Conservation (phyloP, 139 green algal genomes). For the Deuterostichococcus epilithicus region DNA sequence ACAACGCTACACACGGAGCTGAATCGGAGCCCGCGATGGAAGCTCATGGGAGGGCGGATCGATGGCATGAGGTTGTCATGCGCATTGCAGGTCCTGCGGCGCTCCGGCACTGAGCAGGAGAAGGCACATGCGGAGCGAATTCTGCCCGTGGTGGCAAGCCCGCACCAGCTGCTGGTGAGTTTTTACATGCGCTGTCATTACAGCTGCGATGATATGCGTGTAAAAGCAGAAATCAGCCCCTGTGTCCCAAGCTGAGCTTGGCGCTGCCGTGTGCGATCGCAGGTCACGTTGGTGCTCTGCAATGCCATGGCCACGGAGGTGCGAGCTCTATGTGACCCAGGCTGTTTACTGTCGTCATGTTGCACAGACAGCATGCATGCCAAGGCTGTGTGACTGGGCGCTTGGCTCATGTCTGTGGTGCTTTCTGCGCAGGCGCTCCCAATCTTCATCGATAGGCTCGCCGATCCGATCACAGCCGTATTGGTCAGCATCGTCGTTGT, state of each 20-base stretch:
- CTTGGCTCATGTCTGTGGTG: constrained; percentile 26
- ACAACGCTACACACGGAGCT: neutral
- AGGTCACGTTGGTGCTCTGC: constrained; percentile 64
- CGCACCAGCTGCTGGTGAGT: neutral
- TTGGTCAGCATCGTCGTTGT: constrained; percentile 72
- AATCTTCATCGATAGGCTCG: constrained; percentile 69
- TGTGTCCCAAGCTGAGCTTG: no score
- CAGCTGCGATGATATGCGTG: constrained; percentile 44
- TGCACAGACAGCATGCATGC: no score
- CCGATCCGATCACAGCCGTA: constrained; percentile 62
- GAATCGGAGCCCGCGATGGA: neutral
- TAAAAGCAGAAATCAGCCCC: no score
- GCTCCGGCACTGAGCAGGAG: constrained; percentile 47
- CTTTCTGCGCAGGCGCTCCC: constrained; percentile 51
- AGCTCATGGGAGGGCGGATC: neutral
- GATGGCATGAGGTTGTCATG: neutral
- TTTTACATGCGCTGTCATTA: constrained; percentile 29
- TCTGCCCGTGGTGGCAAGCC: constrained; percentile 15
- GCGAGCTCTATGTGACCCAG: neutral
- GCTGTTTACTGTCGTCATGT: no score
- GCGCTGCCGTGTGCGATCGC: no score
- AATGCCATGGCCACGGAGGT: constrained; percentile 64
- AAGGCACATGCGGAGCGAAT: constrained; percentile 37
- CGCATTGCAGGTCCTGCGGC: constrained; percentile 54
- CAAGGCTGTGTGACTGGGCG: no score